These are phyloP conservation scores for Mycena rosella DNA, from an alignment of 768 basidiomycete species.

Conservation along the genomic window DNA sequence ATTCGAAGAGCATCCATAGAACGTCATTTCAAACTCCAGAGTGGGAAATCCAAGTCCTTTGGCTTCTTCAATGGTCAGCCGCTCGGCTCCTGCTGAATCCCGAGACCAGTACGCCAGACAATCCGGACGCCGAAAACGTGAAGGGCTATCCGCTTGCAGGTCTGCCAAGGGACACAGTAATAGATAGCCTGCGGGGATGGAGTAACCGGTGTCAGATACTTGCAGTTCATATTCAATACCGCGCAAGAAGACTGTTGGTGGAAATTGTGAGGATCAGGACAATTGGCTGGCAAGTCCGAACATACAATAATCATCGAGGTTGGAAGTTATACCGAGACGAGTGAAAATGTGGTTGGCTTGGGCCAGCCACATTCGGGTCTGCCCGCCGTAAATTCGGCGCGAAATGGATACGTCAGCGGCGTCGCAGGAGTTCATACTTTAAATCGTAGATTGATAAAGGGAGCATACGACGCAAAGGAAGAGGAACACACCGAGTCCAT, in stretches of 20 bases:
- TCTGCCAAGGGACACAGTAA: not conserved
- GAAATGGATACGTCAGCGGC: too few relatives aligned
- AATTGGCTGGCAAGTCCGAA: not conserved
- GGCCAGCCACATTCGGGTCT: too few relatives aligned
- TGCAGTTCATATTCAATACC: not conserved
- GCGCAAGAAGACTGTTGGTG: not conserved
- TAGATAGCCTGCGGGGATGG: not conserved
- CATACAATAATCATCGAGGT: not conserved
- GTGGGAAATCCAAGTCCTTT: not conserved
- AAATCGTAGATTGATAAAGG: too few relatives aligned
- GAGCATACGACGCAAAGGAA: too few relatives aligned
- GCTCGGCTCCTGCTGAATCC: not conserved
- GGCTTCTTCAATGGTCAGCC: not conserved
- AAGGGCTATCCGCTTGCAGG: not conserved
- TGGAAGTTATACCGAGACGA: not conserved
- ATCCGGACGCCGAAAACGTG: not conserved
- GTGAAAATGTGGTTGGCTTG: too few relatives aligned
- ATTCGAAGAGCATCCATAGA: not conserved
- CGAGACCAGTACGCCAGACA: slow-evolving; percentile 10
- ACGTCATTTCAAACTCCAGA: not conserved
- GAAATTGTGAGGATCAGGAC: not conserved
- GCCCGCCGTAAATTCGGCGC: too few relatives aligned
- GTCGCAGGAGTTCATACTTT: too few relatives aligned
- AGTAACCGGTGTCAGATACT: not conserved
- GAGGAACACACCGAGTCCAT: too few relatives aligned